Percentiles rank a stretch among this genome's conserved stretches.
Evolutionary conservation across 306 rosid species (phyloP).

Genomic region (Adenanthera pavonina): DNA sequence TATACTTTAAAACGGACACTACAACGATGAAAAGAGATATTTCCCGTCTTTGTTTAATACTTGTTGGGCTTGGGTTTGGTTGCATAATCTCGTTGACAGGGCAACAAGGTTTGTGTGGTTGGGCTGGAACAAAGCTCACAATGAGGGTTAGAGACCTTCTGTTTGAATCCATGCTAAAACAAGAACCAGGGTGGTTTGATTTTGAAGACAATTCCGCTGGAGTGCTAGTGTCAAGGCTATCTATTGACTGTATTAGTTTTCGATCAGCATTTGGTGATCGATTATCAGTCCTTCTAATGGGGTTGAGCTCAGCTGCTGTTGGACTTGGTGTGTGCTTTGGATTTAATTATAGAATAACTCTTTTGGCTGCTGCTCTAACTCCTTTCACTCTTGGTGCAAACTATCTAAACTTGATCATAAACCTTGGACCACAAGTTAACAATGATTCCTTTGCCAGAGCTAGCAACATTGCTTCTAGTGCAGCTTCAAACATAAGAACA

Average conservation of each 20-base stretch:
- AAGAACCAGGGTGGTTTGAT: constrained; percentile 98
- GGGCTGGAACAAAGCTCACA: constrained; percentile 93
- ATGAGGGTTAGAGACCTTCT: constrained; percentile 76
- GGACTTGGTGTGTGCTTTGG: constrained; percentile 69
- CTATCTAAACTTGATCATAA: constrained; percentile 76
- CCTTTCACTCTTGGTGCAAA: constrained; percentile 94
- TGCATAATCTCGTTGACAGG: constrained; percentile 83
- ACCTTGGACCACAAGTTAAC: constrained; percentile 75
- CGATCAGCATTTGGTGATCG: constrained; percentile 79
- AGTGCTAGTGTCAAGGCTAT: constrained; percentile 75
- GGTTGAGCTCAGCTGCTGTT: constrained; percentile 76
- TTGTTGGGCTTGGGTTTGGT: constrained; percentile 85
- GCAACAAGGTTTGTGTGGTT: constrained; percentile 91
- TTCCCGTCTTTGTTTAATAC: constrained; percentile 61
- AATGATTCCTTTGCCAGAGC: constrained; percentile 79
- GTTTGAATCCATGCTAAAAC: constrained; percentile 76
- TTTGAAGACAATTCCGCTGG: constrained; percentile 81
- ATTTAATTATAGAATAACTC: constrained; percentile 61
- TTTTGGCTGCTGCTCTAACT: constrained; percentile 84
- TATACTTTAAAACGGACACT: constrained; percentile 53
- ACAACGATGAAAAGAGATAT: constrained; percentile 52
- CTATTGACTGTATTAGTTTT: constrained; percentile 67
- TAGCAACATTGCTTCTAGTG: constrained; percentile 91
- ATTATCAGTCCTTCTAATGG: constrained; percentile 88
- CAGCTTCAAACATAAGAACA: constrained; percentile 85